Evolutionary conservation across 495 filamentous ascomycete genomes (phyloP), one percentile per base, ranked within the genome.

Genomic region (Penicillium dipodomyicola): DNA sequence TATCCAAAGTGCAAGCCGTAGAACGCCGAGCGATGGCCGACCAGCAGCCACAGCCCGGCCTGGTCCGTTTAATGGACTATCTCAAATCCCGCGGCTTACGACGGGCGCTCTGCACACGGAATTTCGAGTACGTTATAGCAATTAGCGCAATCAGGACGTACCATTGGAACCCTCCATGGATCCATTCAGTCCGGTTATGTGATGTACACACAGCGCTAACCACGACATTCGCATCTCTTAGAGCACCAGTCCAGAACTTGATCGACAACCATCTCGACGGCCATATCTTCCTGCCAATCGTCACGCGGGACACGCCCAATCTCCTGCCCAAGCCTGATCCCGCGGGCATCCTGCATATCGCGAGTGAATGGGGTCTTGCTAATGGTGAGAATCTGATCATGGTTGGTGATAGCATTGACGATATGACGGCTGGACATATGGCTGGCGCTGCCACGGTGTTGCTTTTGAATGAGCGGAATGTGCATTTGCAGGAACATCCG

Each of bases 391-490:
- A 70, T 47, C 33, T 87, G 66, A 82, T 84, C 45, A 85, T 81
- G 84, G 83, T 92, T 12, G 93, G 93, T 7, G 93, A 98, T 65
- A 91, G 87, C 51, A 82, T 95, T 50, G 94, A 98, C 66, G 94
- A 98, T 68, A 92, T 98, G 83, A 91, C 88, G 20, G 89, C 94
- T 7, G 94, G 94, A 0, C 82, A 87, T 59, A 77, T 76, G 43
- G 94, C 94, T 10, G 93, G 93, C 4, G 89, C 92, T 9, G 91
- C 90, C 23, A 97, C 94, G 5, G 91, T 96, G 47, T 70, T 98
- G 67, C 79, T 98, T 41, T 78, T 87, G 12, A 96, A 94, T 68
- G 86, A 91, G 44, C 85, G 79, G 23, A 97, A 97, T 68, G 73
- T 67, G 45, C 83, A 89, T 60, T 68, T 97, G 45, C 83, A 80